Conservation (phyloP, 352 stramenopile species). For the Pseudoperonospora humuli region DNA sequence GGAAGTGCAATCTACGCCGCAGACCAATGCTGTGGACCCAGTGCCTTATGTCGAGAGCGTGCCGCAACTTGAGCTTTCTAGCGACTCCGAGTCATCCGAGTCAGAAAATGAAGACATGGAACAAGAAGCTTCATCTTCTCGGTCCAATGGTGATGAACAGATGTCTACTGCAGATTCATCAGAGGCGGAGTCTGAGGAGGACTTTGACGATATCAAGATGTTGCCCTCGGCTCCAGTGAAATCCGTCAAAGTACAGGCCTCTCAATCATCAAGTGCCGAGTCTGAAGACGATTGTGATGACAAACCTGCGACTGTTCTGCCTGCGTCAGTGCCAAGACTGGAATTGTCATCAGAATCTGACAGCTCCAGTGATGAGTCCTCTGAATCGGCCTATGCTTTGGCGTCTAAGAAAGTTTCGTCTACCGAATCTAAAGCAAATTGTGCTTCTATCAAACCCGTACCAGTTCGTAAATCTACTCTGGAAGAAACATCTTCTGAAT, state of each 20-base stretch:
- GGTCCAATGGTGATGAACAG: constrained; percentile 8
- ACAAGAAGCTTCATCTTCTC: constrained; percentile 1
- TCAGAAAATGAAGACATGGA: constrained; percentile 23
- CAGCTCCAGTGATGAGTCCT: constrained; percentile 17
- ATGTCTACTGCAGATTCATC: constrained; percentile 4
- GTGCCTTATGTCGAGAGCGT: constrained; percentile 48
- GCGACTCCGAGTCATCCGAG: constrained; percentile 28
- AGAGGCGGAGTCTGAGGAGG: constrained; percentile 19
- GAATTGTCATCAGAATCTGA: constrained; percentile 9
- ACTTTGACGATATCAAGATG: constrained; percentile 26
- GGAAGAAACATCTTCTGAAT: constrained; percentile 22
- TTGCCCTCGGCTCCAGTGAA: neutral
- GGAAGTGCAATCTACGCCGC: neutral
- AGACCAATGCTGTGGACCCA: constrained; percentile 4
- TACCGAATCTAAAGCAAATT: constrained; percentile 6
- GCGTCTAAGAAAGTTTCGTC: constrained; percentile 1
- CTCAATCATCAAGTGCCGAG: constrained; percentile 3
- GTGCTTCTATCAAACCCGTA: constrained; percentile 3
- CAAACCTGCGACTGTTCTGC: neutral
- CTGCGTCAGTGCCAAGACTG: constrained; percentile 8
- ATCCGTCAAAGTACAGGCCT: neutral
- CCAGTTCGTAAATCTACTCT: constrained; percentile 7
- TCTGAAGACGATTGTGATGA: constrained; percentile 11
- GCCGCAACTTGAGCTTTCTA: constrained; percentile 49
- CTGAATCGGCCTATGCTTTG: constrained; percentile 1